A percentile compares a stretch with the other conserved stretches of the same genome.
These are phyloP conservation scores for Xylariales sp. DNA, from an alignment of 2,329 filamentous ascomycete species.

Conservation along the genomic window DNA sequence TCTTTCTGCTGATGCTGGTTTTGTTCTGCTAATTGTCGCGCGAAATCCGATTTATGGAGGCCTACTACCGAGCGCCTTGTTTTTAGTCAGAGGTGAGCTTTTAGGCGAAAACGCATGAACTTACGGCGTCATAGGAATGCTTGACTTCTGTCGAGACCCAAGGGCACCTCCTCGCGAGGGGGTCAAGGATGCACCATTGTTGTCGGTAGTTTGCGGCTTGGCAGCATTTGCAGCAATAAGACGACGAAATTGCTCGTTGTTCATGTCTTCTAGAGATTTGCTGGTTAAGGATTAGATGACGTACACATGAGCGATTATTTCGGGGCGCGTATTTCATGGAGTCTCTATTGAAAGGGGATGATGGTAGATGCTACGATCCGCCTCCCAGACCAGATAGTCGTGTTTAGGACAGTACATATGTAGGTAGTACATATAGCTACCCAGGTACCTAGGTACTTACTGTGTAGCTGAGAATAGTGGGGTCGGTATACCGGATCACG, in stretches of 20 bases:
- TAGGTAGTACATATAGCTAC: too few relatives aligned
- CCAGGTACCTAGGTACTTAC: neutral
- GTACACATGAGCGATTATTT: neutral
- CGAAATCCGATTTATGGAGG: constrained; percentile 74
- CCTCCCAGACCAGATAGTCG: too few relatives aligned
- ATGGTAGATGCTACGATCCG: neutral
- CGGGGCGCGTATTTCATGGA: neutral
- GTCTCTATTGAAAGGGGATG: constrained; percentile 2
- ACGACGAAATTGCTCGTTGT: constrained; percentile 93
- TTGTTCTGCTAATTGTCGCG: constrained; percentile 83
- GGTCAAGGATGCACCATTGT: constrained; percentile 59
- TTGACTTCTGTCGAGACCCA: constrained; percentile 81
- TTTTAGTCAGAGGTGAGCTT: constrained; percentile 30
- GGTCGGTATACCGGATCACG: constrained; percentile 47
- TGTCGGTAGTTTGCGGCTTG: constrained; percentile 53
- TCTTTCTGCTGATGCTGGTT: constrained; percentile 65
- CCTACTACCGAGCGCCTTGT: constrained; percentile 72
- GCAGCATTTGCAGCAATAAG: constrained; percentile 69
- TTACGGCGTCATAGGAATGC: constrained; percentile 94
- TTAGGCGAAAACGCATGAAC: constrained; percentile 48
- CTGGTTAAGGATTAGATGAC: neutral
- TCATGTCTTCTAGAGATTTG: constrained; percentile 68
- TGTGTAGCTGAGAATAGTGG: constrained; percentile 11
- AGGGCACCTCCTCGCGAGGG: constrained; percentile 62
- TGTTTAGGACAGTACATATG: too few relatives aligned